These are phyloP conservation scores for Pleurotus tuoliensis DNA, from an alignment of 768 basidiomycete genomes.

Conservation along the genomic window DNA sequence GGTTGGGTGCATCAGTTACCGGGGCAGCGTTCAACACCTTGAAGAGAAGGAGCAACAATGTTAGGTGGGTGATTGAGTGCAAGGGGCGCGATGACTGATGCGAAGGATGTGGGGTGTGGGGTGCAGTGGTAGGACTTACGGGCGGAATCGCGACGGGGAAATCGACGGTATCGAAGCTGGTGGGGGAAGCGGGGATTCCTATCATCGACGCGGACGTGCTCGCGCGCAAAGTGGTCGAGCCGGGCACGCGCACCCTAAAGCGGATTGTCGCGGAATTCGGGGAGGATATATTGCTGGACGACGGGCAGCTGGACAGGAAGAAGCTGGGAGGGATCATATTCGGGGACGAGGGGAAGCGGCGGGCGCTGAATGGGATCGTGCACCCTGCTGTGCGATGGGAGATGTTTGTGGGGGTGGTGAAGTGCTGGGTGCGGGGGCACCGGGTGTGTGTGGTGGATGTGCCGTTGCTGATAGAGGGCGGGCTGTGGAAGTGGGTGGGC, in stretches of 20 bases:
- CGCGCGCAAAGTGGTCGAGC: constrained; percentile 81
- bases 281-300: constrained; percentile 51
- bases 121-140: constrained; percentile 85
- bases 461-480: constrained; percentile 87
- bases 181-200: constrained; percentile 66
- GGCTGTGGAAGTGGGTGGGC: constrained; percentile 80
- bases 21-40: no score
- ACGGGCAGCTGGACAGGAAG: constrained; percentile 78
- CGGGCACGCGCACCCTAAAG: constrained; percentile 70
- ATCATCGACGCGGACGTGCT: constrained; percentile 91
- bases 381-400: constrained; percentile 86
- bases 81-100: no score
- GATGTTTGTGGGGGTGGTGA: constrained; percentile 68
- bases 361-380: constrained; percentile 75
- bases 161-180: constrained; percentile 80
- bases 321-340: constrained; percentile 86
- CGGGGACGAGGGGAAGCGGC: constrained; percentile 66
- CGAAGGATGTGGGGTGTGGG: no score
- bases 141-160: constrained; percentile 97
- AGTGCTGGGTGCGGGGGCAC: constrained; percentile 74
- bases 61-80: no score
- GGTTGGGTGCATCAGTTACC: no score
- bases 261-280: constrained; percentile 75
- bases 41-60: no score
- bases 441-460: constrained; percentile 85